phyloP scores from a whole-genome alignment of 2,329 filamentous ascomycete species.

The Allantophomopsis cytisporea region DNA sequence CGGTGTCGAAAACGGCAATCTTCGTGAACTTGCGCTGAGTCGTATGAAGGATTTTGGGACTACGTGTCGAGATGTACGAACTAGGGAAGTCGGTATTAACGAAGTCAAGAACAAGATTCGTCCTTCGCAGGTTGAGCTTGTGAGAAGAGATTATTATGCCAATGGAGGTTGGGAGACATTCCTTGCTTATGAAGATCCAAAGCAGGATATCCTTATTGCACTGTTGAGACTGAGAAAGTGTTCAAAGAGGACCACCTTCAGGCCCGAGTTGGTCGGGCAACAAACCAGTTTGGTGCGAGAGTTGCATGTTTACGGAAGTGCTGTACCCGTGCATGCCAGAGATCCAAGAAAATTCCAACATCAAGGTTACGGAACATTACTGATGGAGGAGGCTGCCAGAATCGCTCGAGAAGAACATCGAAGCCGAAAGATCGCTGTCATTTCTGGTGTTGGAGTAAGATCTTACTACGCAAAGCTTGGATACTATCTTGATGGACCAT shows the following conservation, averaged over 20 bases:
- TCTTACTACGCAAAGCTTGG: slow-evolving; percentile 92
- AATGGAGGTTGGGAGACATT: slow-evolving; percentile 99
- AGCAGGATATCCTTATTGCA: slow-evolving; percentile 94
- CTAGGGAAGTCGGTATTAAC: slow-evolving; percentile 93
- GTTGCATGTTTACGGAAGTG: slow-evolving; percentile 91
- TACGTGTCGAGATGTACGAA: slow-evolving; percentile 89
- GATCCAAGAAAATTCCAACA: slow-evolving; percentile 97
- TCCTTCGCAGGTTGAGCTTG: slow-evolving; percentile 88
- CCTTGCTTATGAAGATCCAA: slow-evolving; percentile 92
- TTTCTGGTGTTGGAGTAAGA: slow-evolving; percentile 91
- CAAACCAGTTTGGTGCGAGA: slow-evolving; percentile 87
- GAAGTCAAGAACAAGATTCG: slow-evolving; percentile 98
- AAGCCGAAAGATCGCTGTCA: slow-evolving; percentile 88
- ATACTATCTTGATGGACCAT: slow-evolving; percentile 67
- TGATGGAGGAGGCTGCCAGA: slow-evolving; percentile 96
- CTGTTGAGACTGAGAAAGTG: slow-evolving; percentile 83
- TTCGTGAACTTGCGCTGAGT: slow-evolving; percentile 85
- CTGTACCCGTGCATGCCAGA: slow-evolving; percentile 91
- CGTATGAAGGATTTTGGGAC: slow-evolving; percentile 99
- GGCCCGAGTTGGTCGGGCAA: slow-evolving; percentile 73
- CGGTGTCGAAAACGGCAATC: slow-evolving; percentile 93
- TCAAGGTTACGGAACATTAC: slow-evolving; percentile 85
- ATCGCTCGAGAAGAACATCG: slow-evolving; percentile 92
- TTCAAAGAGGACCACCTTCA: slow-evolving; percentile 80
- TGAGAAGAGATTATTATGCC: slow-evolving; percentile 84